Base-by-base conservation (phyloP, 2,329 filamentous ascomycete species). In the Xylaria hypoxylon region DNA sequence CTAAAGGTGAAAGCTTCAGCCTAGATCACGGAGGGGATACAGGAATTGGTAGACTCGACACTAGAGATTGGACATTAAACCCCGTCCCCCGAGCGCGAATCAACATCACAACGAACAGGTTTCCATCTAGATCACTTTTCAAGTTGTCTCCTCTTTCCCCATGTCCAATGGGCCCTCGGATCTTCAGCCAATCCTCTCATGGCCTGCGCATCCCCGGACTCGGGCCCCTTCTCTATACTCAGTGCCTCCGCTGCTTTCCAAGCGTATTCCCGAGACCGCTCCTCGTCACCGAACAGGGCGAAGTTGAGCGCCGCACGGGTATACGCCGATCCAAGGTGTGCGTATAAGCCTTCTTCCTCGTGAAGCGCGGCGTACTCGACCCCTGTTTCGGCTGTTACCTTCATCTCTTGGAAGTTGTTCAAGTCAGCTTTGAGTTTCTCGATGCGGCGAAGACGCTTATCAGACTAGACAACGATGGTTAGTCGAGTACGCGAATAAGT, bases 281-380 rank as follows among this genome's bases (percentile, higher is more conserved):
- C 72, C 64, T 77, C 76, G 33, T 77, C 73, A 13, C 76, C 79
- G 63, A 80, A 78, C 58, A 80, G 73, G 11, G 77, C 76, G 42
- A 73, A 79, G 50, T 80, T 79, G n/a, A 81, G 71, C 19, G 80
- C 80, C 1, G 80, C 80, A 0, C 77, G 72, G 2, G 77, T 79
- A 60, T 79, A 78, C 3, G 76, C 77, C n/a, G 72, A 73, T 1
- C 75, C 78, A 5, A 80, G 65, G 38, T 79, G 77, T 13, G 74
- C 72, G 22, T 77, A 63, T 10, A 82, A 69, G 4, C 72, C 56
- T 62, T 81, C 79, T 10, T 72, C 68, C 28, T 74, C 70, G 65
- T 80, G 79, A 33, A 81, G 70, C 8, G 62, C 59, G 24, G 77
- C 71, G 51, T 79, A 70, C 55, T 75, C 69, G 1, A 53, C 74